Percentiles rank a stretch among this genome's conserved stretches.
Conservation (phyloP, 139 green algal species). For the Chlorella sp. region DNA sequence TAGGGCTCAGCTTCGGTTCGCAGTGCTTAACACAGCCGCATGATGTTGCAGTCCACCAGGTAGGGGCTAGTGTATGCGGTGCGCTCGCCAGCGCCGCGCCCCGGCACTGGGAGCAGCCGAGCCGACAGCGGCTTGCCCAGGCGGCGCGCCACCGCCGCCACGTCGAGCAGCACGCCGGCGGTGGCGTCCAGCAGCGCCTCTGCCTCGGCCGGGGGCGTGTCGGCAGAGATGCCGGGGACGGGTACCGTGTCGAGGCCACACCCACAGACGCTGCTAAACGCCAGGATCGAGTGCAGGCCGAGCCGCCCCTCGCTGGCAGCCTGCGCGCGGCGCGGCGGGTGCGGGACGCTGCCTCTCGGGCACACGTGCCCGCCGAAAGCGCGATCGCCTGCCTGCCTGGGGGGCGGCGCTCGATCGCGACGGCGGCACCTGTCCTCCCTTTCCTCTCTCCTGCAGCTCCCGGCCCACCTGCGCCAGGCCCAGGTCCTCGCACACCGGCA, state of each 20-base stretch:
- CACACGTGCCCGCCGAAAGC: too few relatives aligned
- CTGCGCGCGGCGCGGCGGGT: too few relatives aligned
- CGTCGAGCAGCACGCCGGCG: conserved; percentile 23
- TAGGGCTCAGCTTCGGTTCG: too few relatives aligned
- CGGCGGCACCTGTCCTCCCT: conserved; percentile 6
- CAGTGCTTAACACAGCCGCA: conserved; percentile 32
- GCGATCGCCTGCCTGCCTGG: too few relatives aligned
- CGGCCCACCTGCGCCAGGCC: conserved; percentile 25
- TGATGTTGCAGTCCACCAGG: conserved; percentile 44
- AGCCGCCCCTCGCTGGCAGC: too few relatives aligned
- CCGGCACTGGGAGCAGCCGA: conserved; percentile 53
- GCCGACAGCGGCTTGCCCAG: conserved; percentile 50
- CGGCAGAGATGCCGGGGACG: conserved; percentile 29
- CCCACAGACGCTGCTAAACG: conserved; percentile 49
- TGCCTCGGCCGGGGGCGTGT: background rate
- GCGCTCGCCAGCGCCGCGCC: conserved; percentile 23
- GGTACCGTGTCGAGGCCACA: conserved; percentile 60
- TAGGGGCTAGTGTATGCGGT: conserved; percentile 48
- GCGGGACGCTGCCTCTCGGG: too few relatives aligned
- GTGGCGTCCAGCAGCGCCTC: conserved; percentile 9
- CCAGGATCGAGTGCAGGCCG: too few relatives aligned
- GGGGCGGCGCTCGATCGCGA: too few relatives aligned
- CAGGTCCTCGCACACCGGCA: conserved; percentile 57
- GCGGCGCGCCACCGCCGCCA: conserved; percentile 18
- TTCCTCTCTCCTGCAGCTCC: background rate